Conservation (phyloP, 768 basidiomycete genomes). For the Pleurotus citrinopileatus region DNA sequence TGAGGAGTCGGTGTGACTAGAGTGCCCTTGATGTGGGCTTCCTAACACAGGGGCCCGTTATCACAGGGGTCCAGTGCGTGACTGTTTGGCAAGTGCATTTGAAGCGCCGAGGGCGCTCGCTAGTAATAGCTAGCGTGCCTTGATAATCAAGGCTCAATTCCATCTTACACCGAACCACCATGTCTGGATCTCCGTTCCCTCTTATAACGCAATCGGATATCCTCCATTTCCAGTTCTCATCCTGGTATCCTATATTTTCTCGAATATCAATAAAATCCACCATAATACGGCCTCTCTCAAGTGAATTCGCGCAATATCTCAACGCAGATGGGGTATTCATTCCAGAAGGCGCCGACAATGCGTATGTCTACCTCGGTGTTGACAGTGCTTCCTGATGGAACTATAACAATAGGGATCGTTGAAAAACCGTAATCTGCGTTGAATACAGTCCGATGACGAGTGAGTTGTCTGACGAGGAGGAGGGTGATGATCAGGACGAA, state of each 20-base stretch:
- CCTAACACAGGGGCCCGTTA: no score
- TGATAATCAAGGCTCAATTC: neutral
- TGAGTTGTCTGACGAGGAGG: conserved; percentile 58
- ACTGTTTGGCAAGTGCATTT: no score
- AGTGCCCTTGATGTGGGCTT: no score
- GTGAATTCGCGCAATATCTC: conserved; percentile 68
- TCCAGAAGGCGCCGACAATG: conserved; percentile 77
- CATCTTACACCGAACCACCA: conserved; percentile 3
- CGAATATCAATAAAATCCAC: conserved; percentile 67
- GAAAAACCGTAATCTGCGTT: neutral
- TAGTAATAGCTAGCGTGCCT: no score
- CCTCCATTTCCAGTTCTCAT: conserved; percentile 76
- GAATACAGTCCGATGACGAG: conserved; percentile 28
- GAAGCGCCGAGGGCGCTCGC: no score
- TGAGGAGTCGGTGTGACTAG: no score
- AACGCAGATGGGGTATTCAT: conserved; percentile 83
- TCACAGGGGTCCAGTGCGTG: no score
- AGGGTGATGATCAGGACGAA: conserved; percentile 36
- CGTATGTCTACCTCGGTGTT: conserved; percentile 40
- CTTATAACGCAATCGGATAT: conserved; percentile 46
- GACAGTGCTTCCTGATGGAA: conserved; percentile 5
- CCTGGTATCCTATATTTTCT: conserved; percentile 78
- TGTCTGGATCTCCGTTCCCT: conserved; percentile 47
- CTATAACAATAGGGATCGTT: neutral
- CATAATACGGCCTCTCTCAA: conserved; percentile 64